Evolutionary conservation across 108 stramenopile species (phyloP).

Genomic region (Cylindrotheca fusiformis): DNA sequence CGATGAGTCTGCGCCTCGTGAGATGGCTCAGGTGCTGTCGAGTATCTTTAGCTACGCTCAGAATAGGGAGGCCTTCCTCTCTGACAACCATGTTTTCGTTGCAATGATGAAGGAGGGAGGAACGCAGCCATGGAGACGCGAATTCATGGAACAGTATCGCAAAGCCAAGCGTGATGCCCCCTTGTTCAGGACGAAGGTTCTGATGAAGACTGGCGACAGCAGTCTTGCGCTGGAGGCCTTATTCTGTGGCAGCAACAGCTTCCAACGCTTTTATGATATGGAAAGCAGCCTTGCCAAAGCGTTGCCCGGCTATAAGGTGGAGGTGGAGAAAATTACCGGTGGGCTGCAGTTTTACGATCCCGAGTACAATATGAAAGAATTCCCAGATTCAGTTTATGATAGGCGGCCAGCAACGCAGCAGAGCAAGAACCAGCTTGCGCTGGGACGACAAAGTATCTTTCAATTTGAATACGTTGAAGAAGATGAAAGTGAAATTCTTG

Average conservation of each 20-base stretch:
- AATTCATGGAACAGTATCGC: conserved; percentile 32
- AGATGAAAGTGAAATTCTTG: conserved; percentile 1
- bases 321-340: conserved; percentile 7
- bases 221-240: not conserved
- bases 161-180: conserved; percentile 24
- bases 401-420: conserved; percentile 48
- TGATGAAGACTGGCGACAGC: not conserved
- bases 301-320: not conserved
- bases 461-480: conserved; percentile 36
- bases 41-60: conserved; percentile 6
- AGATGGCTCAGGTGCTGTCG: conserved; percentile 24
- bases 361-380: conserved; percentile 11
- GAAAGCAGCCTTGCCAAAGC: not conserved
- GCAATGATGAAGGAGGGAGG: not conserved
- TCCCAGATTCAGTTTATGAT: conserved; percentile 47
- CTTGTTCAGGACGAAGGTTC: conserved; percentile 12
- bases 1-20: conserved; percentile 20
- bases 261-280: conserved; percentile 1
- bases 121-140: conserved; percentile 12
- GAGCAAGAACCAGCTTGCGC: conserved; percentile 50
- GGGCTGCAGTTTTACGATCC: conserved; percentile 6
- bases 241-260: not conserved
- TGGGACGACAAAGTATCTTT: conserved; percentile 57
- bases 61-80: not conserved
- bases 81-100: conserved; percentile 3